Base-by-base conservation (phyloP, 2,329 filamentous ascomycete genomes). In the Colletotrichum graminicola region DNA sequence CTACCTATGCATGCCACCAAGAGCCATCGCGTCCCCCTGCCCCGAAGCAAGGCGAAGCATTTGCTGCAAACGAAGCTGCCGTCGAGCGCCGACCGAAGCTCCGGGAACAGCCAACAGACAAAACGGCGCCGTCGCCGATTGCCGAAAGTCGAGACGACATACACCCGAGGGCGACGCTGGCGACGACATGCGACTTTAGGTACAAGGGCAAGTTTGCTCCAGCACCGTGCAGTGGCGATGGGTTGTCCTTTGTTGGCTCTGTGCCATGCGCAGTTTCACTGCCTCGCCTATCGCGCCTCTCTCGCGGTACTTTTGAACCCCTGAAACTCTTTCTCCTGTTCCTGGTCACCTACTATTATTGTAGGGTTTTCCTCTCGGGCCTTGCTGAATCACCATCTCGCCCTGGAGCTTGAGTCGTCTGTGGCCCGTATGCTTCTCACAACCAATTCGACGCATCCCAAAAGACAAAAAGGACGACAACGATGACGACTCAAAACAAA, bases 301-400 rank as follows among this genome's bases (percentile, higher is more conserved):
- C 51, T 26, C n/a, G 62, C 51, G 29, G 57, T 52, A 51, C 49
- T 34, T 47, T 34, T 47, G 64, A 64, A 71, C 68, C 68, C 67
- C 45, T 62, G 62, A 62, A 57, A 43, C 51, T 23, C 34, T 49
- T 43, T 36, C 29, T 36, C n/a, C 26, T n/a, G 41, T 14, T 34
- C 41, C 43, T 36, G 41, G 29, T 29, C 14, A 60, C 39, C 41
- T 7, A 34, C 26, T 26, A 34, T 43, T 41, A 11, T 41, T 39
- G 10, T 59, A 21, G 16, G 23, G n/a, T 21, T 7, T 11, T 36
- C 34, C 34, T 36, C 34, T 8, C 29, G 56, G 36, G 23, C 29
- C 26, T 41, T 47, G 39, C 23, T 36, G 5, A 26, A 29, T 32
- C 56, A 41, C 23, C 18, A n/a, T 29, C 14, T 36, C 16, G 45